Conservation (phyloP, 345 rosid species). For the Gossypium thurberi region DNA sequence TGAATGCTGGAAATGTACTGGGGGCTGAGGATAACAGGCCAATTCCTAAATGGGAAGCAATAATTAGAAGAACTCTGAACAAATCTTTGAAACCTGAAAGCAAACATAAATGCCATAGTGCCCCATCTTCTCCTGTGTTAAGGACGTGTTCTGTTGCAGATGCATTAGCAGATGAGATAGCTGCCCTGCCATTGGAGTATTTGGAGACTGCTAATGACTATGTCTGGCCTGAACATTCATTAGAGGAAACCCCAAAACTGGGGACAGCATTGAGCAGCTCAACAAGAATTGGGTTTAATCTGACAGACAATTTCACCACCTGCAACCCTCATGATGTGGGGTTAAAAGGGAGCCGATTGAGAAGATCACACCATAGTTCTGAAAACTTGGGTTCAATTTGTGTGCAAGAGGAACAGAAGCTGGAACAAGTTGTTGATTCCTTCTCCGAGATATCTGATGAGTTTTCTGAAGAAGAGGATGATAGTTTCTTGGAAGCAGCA, state of each 20-base stretch:
- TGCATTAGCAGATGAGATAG: conserved; percentile 47
- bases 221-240: conserved; percentile 77
- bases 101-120: conserved; percentile 60
- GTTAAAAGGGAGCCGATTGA: conserved; percentile 35
- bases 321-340: conserved; percentile 28
- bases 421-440: conserved; percentile 29
- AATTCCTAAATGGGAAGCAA: conserved; percentile 85
- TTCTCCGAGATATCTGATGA: conserved; percentile 32
- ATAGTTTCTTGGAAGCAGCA: conserved; percentile 30
- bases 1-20: conserved; percentile 88
- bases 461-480: conserved; percentile 49
- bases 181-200: conserved; percentile 40
- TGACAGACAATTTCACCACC: conserved; percentile 29
- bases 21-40: conserved; percentile 92
- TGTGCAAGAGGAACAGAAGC: conserved; percentile 37
- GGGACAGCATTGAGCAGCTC: conserved; percentile 66
- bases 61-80: conserved; percentile 82
- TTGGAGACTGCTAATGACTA: conserved; percentile 14
- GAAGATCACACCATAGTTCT: conserved; percentile 59
- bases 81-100: conserved; percentile 44
- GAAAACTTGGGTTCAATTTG: conserved; percentile 44
- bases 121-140: conserved; percentile 79
- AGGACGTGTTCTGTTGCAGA: conserved; percentile 67
- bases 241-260: conserved; percentile 63
- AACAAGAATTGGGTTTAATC: conserved; percentile 49